Evolutionary conservation across 2,329 filamentous ascomycete species (phyloP).

Genomic region (Catunica adiposa): DNA sequence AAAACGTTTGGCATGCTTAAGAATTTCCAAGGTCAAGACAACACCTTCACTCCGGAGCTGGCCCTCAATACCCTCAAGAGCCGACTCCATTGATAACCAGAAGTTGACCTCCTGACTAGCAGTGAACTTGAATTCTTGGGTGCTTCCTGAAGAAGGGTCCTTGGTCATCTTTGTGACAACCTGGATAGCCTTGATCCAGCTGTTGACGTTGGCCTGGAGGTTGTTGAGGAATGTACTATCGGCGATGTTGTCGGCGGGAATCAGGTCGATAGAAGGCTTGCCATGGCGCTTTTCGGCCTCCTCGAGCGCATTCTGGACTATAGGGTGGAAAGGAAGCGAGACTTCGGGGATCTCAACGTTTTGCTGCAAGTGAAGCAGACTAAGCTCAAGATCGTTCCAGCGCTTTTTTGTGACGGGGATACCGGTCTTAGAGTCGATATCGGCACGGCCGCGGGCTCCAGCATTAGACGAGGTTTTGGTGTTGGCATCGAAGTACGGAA

Average conservation of each 20-base stretch:
- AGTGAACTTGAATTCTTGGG: slow-evolving; percentile 38
- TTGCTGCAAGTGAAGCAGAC: slow-evolving; percentile 80
- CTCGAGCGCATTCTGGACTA: slow-evolving; percentile 72
- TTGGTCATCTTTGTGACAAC: slow-evolving; percentile 87
- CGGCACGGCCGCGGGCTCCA: slow-evolving; percentile 52
- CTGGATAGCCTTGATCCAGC: slow-evolving; percentile 98
- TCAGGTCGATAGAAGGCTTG: slow-evolving; percentile 61
- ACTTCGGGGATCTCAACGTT: slow-evolving; percentile 96
- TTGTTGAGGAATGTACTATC: slow-evolving; percentile 90
- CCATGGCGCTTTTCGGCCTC: slow-evolving; percentile 51
- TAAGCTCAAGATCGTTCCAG: slow-evolving; percentile 84
- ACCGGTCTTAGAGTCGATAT: slow-evolving; percentile 82
- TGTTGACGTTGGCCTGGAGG: slow-evolving; percentile 82
- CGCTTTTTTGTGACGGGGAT: slow-evolving; percentile 96
- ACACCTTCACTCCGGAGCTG: slow-evolving; percentile 84
- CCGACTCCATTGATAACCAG: slow-evolving; percentile 93
- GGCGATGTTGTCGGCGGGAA: slow-evolving; percentile 58
- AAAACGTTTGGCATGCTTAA: slow-evolving; percentile 94
- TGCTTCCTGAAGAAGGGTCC: slow-evolving; percentile 51
- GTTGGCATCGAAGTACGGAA: slow-evolving; percentile 94
- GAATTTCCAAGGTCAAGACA: slow-evolving; percentile 75
- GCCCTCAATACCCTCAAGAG: slow-evolving; percentile 76
- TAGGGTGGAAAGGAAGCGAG: slow-evolving; percentile 69
- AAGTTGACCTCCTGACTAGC: slow-evolving; percentile 98
- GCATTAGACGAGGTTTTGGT: slow-evolving; percentile 58